Base-by-base conservation (phyloP, 495 filamentous ascomycete species). In the Daldinia caldariorum region DNA sequence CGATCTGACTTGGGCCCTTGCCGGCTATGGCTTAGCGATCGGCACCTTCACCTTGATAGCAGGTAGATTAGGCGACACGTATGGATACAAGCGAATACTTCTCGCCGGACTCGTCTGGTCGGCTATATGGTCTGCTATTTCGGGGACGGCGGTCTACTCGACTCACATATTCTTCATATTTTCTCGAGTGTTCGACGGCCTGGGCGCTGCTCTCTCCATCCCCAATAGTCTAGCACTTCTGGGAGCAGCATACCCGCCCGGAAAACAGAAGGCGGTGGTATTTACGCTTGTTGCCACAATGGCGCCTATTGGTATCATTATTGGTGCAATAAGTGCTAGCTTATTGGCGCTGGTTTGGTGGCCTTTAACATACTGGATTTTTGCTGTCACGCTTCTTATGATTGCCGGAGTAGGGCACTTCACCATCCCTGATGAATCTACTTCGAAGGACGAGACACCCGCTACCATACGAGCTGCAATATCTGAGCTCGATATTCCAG, bases 61-160 rank as follows among this genome's bases (percentile, higher is more conserved):
- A 59, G 88, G 89, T 6, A 81, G 89, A 12, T 76, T 91, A 3
- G 90, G 90, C 0, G 90, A 91, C 58, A 78, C 87, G 4, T 87
- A 85, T 63, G 90, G 90, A 12, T 85, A 90, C 73, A 87, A 88
- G 55, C 77, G 79, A 1, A 74, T 92, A 70, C 89, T 92, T 55
- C 76, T 88, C 12, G 63, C 82, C 18, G 90, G 89, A 0, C 89
- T 84, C 64, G 51, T 81, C n/a, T 92, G 89, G 89, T 86, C 88
- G 50, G 77, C 81, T 1, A 47, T 88, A 16, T 91, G 88, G 88
- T 86, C 86, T 2, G 69, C 86, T 1, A 65, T 90, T 14, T 85
- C 84, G 0, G 90, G 89, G 26, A 80, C 88, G 57, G 77, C 76
- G 9, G 49, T 67, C 16, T 76, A 77, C 26, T 74, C 72, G 31